Conservation (phyloP, 805 yeast genomes). For the Metschnikowia peoriensis region DNA sequence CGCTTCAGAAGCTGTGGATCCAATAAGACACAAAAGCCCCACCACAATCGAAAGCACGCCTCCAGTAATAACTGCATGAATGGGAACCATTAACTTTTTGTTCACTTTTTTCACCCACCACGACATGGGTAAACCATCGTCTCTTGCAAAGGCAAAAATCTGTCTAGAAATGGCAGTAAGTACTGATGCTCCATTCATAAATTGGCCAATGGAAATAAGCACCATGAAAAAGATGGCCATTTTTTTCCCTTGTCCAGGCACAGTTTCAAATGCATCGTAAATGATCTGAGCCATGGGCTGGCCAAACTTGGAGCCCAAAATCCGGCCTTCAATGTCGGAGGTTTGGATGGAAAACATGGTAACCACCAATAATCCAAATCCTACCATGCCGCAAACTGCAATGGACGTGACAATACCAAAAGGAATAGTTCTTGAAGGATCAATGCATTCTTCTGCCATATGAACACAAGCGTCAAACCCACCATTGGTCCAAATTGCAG, state of each 20-base stretch:
- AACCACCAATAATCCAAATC: conserved; percentile 54
- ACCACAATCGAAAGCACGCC: conserved; percentile 46
- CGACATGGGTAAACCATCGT: conserved; percentile 64
- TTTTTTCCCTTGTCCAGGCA: conserved; percentile 41
- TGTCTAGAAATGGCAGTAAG: conserved; percentile 66
- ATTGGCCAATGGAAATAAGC: conserved; percentile 55
- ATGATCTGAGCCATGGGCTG: conserved; percentile 69
- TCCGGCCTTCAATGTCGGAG: conserved; percentile 25
- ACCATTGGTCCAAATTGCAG: conserved; percentile 72
- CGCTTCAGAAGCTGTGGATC: conserved; percentile 59
- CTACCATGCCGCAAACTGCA: conserved; percentile 52
- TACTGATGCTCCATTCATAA: conserved; percentile 61
- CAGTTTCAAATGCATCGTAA: conserved; percentile 47
- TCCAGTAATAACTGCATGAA: conserved; percentile 52
- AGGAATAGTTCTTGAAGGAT: conserved; percentile 62
- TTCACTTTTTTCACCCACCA: conserved; percentile 53
- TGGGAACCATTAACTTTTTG: conserved; percentile 55
- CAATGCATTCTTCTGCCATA: conserved; percentile 65
- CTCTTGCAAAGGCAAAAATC: conserved; percentile 73
- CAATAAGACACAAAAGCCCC: conserved; percentile 58
- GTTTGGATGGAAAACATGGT: conserved; percentile 54
- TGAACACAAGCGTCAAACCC: conserved; percentile 70
- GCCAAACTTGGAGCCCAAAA: conserved; percentile 33
- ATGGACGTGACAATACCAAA: conserved; percentile 61
- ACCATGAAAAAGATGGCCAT: conserved; percentile 66